phyloP scores from a whole-genome alignment of 768 basidiomycete genomes.

The Saitozyma podzolica region DNA sequence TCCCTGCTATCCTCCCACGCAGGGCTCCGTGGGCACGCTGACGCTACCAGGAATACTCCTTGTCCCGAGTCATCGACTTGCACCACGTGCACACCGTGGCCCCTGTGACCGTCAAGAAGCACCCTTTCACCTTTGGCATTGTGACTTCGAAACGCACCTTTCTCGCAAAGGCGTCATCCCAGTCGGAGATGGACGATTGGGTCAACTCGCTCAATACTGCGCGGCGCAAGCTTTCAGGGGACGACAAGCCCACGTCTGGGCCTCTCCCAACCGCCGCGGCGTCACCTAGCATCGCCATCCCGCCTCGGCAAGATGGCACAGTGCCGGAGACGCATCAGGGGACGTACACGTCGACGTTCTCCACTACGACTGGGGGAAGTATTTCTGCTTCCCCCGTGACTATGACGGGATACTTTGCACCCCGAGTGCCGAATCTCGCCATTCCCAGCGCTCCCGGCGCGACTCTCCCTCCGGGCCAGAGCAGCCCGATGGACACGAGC shows the following conservation, averaged over 20 bases:
- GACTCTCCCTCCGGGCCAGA: too few species aligned
- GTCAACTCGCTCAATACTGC: conserved; percentile 77
- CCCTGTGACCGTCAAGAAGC: conserved; percentile 81
- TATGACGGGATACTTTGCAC: too few species aligned
- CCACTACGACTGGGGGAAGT: neutral
- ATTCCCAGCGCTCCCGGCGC: too few species aligned
- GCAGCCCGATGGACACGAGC: too few species aligned
- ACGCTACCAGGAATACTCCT: conserved; percentile 69
- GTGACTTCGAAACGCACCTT: conserved; percentile 87
- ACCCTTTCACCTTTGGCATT: conserved; percentile 83
- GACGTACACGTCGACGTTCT: conserved; percentile 13
- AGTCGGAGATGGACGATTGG: conserved; percentile 78
- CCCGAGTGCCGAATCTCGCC: too few species aligned
- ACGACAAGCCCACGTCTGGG: conserved; percentile 33
- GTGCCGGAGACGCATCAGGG: conserved; percentile 17
- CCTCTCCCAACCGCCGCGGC: neutral
- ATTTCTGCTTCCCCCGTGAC: too few species aligned
- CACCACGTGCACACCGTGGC: conserved; percentile 87
- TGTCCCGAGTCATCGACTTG: conserved; percentile 82
- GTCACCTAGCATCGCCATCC: conserved; percentile 7
- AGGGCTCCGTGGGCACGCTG: neutral
- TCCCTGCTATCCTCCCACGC: neutral
- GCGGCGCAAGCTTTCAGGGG: conserved; percentile 60
- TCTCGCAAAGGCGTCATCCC: conserved; percentile 77
- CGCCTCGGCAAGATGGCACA: neutral